Evolutionary conservation across 2,329 filamentous ascomycete species (phyloP).

Genomic region (Chaetomium olivaceum): DNA sequence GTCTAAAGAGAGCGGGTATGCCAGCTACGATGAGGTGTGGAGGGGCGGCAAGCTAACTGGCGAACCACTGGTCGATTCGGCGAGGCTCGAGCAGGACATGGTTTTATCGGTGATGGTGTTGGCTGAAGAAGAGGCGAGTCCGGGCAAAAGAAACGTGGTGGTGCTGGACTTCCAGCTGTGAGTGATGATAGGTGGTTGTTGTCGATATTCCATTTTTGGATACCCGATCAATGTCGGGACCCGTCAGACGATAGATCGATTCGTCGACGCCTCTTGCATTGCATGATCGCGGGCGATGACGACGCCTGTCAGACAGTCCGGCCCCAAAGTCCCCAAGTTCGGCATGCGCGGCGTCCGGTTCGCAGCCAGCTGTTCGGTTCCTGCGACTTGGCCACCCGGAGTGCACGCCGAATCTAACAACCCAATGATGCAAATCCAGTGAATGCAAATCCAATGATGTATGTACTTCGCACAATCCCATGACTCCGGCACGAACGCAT

Average conservation of each 20-base stretch:
- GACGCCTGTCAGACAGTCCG: no score
- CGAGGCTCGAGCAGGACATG: conserved; percentile 40
- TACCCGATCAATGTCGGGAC: background rate
- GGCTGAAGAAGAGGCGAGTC: conserved; percentile 20
- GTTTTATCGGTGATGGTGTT: conserved; percentile 42
- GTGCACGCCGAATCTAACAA: background rate
- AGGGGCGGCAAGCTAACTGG: conserved; percentile 39
- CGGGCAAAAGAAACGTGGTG: conserved; percentile 34
- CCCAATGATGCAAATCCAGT: no score
- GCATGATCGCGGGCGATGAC: background rate
- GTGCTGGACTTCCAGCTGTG: conserved; percentile 41
- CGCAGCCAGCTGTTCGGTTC: background rate
- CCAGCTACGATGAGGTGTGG: conserved; percentile 42
- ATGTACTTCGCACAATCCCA: background rate
- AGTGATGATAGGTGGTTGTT: background rate
- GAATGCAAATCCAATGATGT: background rate
- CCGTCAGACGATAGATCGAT: background rate
- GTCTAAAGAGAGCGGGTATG: conserved; percentile 34
- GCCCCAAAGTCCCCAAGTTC: background rate
- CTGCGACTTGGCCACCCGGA: background rate
- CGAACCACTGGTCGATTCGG: conserved; percentile 44
- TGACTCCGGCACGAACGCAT: background rate
- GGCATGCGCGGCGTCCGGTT: background rate
- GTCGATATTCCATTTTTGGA: background rate
- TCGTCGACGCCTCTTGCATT: background rate